A percentile compares a stretch with the other conserved stretches of the same genome.
These are phyloP conservation scores for Metschnikowia lunata DNA, from an alignment of 805 yeast genomes.

Conservation along the genomic window DNA sequence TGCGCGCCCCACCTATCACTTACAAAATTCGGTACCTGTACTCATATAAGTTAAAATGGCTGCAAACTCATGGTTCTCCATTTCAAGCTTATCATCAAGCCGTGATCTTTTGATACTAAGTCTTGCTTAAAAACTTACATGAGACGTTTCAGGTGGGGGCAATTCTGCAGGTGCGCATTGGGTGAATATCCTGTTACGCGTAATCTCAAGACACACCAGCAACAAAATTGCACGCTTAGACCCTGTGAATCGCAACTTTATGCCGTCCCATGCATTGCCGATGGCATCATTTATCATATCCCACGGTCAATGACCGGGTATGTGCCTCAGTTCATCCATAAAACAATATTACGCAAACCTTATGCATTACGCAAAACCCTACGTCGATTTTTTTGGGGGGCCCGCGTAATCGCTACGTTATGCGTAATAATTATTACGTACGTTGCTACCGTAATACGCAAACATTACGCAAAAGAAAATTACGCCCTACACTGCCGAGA, in stretches of 20 bases:
- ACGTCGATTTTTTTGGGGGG: background rate
- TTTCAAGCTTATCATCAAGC: background rate
- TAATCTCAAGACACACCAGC: background rate
- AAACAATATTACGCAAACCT: background rate
- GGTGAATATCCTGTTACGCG: background rate
- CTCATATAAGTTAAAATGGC: background rate
- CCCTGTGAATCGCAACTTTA: background rate
- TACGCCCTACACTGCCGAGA: slow-evolving; percentile 1
- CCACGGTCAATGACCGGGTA: background rate
- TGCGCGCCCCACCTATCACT: background rate
- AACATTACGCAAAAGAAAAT: slow-evolving; percentile 1
- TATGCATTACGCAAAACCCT: slow-evolving; percentile 2
- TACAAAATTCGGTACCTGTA: background rate
- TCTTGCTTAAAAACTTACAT: background rate
- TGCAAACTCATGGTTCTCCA: background rate
- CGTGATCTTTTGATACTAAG: background rate
- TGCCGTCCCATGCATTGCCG: background rate
- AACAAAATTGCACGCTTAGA: background rate
- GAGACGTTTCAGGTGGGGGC: slow-evolving; percentile 1
- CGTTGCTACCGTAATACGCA: background rate
- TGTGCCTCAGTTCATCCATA: background rate
- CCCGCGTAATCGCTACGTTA: background rate
- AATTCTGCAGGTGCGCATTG: background rate
- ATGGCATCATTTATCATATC: background rate
- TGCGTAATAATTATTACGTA: background rate